Conservation (phyloP, 345 rosid genomes). For the Aurinia saxatilis region DNA sequence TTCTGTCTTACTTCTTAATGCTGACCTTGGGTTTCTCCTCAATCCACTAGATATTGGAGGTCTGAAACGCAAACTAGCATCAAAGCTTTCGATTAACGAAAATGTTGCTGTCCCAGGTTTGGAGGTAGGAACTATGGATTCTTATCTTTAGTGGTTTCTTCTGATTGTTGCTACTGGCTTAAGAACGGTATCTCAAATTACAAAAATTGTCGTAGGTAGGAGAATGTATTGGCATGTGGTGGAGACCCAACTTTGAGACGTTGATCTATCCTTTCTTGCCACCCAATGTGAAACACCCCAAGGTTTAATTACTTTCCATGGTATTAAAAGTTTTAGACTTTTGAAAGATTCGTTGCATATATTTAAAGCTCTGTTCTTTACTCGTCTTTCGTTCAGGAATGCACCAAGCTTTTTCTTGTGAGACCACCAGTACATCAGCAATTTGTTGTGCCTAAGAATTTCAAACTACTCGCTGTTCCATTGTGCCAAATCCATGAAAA, state of each 20-base stretch:
- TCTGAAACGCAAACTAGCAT: slow-evolving; percentile 62
- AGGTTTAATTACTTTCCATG: slow-evolving; percentile 37
- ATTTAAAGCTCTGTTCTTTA: not conserved
- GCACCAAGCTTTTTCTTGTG: slow-evolving; percentile 71
- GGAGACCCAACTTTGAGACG: slow-evolving; percentile 80
- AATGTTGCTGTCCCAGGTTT: slow-evolving; percentile 36
- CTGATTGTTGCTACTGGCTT: not conserved
- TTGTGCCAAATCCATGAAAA: slow-evolving; percentile 69
- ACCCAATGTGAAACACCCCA: slow-evolving; percentile 52
- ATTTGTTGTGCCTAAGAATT: slow-evolving; percentile 68
- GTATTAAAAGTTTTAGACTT: not conserved
- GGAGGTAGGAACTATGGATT: slow-evolving; percentile 45
- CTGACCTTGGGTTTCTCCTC: not conserved
- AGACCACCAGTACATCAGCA: slow-evolving; percentile 48
- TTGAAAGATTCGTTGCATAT: not conserved
- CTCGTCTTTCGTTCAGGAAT: slow-evolving; percentile 40
- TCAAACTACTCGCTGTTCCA: slow-evolving; percentile 81
- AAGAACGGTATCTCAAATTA: not conserved
- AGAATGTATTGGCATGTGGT: slow-evolving; percentile 87
- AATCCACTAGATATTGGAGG: slow-evolving; percentile 53
- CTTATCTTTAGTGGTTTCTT: not conserved
- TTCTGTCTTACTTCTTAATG: not conserved
- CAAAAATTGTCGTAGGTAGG: slow-evolving; percentile 37
- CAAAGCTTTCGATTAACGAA: slow-evolving; percentile 49
- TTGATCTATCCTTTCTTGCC: slow-evolving; percentile 55